phyloP scores from a whole-genome alignment of 495 filamentous ascomycete genomes.

The Aspergillus sclerotiicarbonarius region DNA sequence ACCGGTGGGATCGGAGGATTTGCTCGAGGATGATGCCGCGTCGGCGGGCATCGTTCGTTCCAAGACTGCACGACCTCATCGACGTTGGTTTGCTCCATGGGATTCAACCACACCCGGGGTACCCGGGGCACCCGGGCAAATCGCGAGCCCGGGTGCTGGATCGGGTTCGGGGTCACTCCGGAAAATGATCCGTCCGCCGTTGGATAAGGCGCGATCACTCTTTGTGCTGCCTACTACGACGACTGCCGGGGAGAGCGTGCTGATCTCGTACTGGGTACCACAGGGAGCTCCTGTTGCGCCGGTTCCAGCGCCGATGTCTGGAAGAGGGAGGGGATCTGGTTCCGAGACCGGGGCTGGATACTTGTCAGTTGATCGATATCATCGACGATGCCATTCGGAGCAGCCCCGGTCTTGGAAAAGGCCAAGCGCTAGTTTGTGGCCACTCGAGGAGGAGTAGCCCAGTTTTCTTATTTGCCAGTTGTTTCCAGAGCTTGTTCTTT shows the following conservation, averaged over 20 bases:
- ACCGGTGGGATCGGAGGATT: conserved; percentile 25
- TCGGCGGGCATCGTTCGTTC: conserved; percentile 38
- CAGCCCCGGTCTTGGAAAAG: conserved; percentile 42
- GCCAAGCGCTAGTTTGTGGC: conserved; percentile 41
- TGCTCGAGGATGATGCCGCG: conserved; percentile 28
- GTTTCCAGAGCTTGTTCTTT: neutral
- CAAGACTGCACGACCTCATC: conserved; percentile 19
- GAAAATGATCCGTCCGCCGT: conserved; percentile 35
- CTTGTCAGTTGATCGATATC: conserved; percentile 27
- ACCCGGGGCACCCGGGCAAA: neutral
- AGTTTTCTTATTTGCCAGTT: conserved; percentile 1
- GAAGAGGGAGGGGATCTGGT: conserved; percentile 1
- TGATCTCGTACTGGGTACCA: conserved; percentile 30
- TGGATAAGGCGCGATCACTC: conserved; percentile 36
- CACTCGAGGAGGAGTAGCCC: conserved; percentile 33
- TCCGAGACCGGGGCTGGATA: conserved; percentile 6
- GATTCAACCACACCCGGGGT: neutral
- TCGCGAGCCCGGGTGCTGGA: neutral
- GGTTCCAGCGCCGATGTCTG: neutral
- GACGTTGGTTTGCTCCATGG: conserved; percentile 20
- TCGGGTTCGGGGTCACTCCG: conserved; percentile 19
- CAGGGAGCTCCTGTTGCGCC: conserved; percentile 1
- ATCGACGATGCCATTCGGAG: conserved; percentile 44
- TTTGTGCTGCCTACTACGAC: conserved; percentile 33
- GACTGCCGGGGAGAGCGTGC: conserved; percentile 18